Conservation (phyloP, 345 rosid genomes). For the Mercurialis annua region DNA sequence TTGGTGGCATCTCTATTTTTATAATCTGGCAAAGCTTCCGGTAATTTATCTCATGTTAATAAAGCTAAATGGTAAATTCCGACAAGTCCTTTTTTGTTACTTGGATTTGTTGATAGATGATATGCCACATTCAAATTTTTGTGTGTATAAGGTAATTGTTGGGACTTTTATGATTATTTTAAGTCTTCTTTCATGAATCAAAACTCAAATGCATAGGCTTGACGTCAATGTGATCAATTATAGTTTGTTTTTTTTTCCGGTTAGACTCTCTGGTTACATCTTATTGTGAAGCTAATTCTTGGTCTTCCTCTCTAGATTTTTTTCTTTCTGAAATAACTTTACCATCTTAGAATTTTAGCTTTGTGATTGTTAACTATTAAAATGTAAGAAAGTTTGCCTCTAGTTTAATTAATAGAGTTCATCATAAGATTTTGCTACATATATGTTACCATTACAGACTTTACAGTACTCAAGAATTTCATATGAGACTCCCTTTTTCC, state of each 20-base stretch:
- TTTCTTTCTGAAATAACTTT: too few relatives aligned
- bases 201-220: neutral
- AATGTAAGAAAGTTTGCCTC: too few relatives aligned
- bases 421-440: too few relatives aligned
- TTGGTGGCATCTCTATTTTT: neutral
- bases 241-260: neutral
- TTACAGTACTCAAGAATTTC: too few relatives aligned
- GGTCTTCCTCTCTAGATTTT: too few relatives aligned
- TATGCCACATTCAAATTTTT: neutral
- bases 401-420: too few relatives aligned
- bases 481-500: too few relatives aligned
- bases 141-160: neutral
- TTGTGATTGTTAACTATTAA: too few relatives aligned
- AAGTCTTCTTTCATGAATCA: neutral
- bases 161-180: neutral
- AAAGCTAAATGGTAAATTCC: neutral
- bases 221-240: neutral
- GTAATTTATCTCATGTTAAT: neutral
- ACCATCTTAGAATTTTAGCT: too few relatives aligned
- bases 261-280: too few relatives aligned
- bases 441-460: too few relatives aligned
- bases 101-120: neutral
- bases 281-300: too few relatives aligned
- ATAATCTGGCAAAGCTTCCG: neutral
- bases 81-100: neutral